These are phyloP conservation scores for Geotrichum ghanense DNA, from an alignment of 805 yeast genomes.

Conservation along the genomic window DNA sequence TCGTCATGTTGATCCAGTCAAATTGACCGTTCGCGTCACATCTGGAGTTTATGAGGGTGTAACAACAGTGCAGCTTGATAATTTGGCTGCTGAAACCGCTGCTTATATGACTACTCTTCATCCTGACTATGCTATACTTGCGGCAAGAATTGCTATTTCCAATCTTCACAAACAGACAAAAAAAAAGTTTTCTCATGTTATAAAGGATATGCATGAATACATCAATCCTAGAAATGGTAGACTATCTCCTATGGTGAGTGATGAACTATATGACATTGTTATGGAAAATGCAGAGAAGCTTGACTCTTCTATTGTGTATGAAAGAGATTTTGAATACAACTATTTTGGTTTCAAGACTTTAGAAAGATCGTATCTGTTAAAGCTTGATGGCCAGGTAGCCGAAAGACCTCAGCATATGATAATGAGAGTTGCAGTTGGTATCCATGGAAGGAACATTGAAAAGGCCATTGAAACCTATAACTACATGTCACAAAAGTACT, in stretches of 20 bases:
- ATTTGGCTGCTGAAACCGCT: conserved; percentile 78
- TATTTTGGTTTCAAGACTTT: conserved; percentile 86
- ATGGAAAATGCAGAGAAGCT: conserved; percentile 45
- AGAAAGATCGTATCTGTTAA: conserved; percentile 63
- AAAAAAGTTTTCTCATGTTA: conserved; percentile 61
- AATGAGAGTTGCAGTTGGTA: conserved; percentile 82
- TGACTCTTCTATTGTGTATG: conserved; percentile 54
- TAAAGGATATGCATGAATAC: conserved; percentile 53
- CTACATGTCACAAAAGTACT: conserved; percentile 69
- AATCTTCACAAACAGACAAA: conserved; percentile 82
- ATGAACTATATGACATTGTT: conserved; percentile 46
- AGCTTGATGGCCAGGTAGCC: conserved; percentile 42
- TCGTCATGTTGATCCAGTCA: conserved; percentile 69
- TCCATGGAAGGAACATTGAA: conserved; percentile 56
- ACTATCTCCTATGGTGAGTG: conserved; percentile 52
- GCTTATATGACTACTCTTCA: conserved; percentile 92
- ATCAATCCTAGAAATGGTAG: conserved; percentile 58
- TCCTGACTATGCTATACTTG: conserved; percentile 76
- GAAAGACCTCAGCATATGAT: conserved; percentile 85
- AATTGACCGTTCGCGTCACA: conserved; percentile 76
- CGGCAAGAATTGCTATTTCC: conserved; percentile 85
- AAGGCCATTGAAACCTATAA: conserved; percentile 66
- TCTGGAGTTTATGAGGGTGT: conserved; percentile 93
- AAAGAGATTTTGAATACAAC: conserved; percentile 58
- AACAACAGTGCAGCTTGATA: conserved; percentile 64